Percentiles rank a stretch among this genome's conserved stretches.
phyloP scores from a whole-genome alignment of 2,329 filamentous ascomycete species.

The Aspergillus eucalypticola region DNA sequence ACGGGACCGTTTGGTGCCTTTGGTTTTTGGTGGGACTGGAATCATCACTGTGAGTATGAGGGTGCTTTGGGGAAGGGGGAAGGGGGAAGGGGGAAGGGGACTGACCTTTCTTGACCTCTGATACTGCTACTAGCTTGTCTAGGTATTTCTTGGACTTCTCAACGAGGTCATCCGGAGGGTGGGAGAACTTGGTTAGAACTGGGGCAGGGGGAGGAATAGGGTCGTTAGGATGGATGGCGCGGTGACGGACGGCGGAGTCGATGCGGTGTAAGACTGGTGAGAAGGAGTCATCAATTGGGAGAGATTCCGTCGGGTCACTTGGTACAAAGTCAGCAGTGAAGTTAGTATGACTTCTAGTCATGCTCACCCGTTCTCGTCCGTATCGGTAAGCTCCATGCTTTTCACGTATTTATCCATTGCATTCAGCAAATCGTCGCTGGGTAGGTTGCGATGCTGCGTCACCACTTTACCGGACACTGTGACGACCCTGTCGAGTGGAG shows the following conservation, averaged over 20 bases:
- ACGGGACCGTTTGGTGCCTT: slow-evolving; percentile 67
- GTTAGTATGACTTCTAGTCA: background rate
- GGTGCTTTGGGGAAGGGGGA: background rate
- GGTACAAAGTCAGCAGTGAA: slow-evolving; percentile 10
- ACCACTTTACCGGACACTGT: slow-evolving; percentile 82
- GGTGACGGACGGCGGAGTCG: slow-evolving; percentile 78
- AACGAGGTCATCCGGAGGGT: slow-evolving; percentile 68
- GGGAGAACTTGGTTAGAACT: slow-evolving; percentile 70
- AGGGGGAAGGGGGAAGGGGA: background rate
- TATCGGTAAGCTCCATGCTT: slow-evolving; percentile 78
- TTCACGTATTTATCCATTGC: slow-evolving; percentile 94
- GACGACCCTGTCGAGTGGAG: slow-evolving; percentile 81
- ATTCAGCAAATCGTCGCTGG: slow-evolving; percentile 68
- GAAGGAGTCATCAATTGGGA: slow-evolving; percentile 76
- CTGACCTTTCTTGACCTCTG: slow-evolving; percentile 79
- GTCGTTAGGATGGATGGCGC: slow-evolving; percentile 72
- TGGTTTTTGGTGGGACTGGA: slow-evolving; percentile 74
- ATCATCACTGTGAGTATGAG: slow-evolving; percentile 23
- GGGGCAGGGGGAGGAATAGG: slow-evolving; percentile 63
- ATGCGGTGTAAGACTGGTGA: slow-evolving; percentile 86
- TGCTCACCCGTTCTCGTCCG: slow-evolving; percentile 71
- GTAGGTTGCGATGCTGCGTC: slow-evolving; percentile 80
- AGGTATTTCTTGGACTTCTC: slow-evolving; percentile 60
- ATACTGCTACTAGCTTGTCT: slow-evolving; percentile 64
- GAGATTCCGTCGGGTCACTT: slow-evolving; percentile 65